Percentiles rank a stretch among this genome's conserved stretches.
phyloP scores from a whole-genome alignment of 2,329 filamentous ascomycete species.

The Botrytis elliptica region DNA sequence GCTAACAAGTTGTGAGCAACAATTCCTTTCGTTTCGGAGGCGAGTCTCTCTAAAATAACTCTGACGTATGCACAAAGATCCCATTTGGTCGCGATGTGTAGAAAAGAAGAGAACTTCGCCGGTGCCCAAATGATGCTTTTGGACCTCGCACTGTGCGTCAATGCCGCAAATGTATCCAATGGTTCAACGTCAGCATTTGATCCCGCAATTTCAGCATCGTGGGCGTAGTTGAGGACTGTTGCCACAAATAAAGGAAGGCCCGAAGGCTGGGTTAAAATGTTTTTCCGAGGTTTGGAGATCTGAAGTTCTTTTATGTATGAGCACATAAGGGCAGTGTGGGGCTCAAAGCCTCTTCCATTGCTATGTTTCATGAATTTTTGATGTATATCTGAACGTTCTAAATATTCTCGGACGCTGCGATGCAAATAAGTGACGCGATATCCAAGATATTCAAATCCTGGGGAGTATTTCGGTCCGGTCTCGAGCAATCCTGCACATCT shows the following conservation, averaged over 20 bases:
- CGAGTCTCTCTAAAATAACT: no score
- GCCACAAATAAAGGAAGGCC: not conserved
- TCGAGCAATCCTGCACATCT: not conserved
- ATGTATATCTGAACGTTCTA: not conserved
- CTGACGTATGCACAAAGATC: slow-evolving; percentile 7
- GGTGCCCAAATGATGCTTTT: not conserved
- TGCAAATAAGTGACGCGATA: not conserved
- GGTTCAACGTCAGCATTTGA: not conserved
- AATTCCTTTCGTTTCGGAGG: no score
- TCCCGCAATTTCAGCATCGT: not conserved
- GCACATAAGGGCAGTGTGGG: not conserved
- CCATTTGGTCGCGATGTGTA: not conserved
- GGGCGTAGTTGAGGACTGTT: not conserved
- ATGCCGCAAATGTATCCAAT: not conserved
- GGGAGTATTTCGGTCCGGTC: not conserved
- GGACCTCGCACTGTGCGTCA: not conserved
- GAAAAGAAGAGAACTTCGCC: not conserved
- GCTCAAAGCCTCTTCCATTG: not conserved
- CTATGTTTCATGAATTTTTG: not conserved
- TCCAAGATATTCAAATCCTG: not conserved
- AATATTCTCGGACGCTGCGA: not conserved
- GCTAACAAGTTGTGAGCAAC: no score
- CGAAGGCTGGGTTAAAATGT: not conserved
- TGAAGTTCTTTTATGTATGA: not conserved
- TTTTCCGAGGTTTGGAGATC: not conserved